A percentile compares a stretch with the other conserved stretches of the same genome.
phyloP scores from a whole-genome alignment of 345 rosid genomes.

The Bruguiera sexangula region DNA sequence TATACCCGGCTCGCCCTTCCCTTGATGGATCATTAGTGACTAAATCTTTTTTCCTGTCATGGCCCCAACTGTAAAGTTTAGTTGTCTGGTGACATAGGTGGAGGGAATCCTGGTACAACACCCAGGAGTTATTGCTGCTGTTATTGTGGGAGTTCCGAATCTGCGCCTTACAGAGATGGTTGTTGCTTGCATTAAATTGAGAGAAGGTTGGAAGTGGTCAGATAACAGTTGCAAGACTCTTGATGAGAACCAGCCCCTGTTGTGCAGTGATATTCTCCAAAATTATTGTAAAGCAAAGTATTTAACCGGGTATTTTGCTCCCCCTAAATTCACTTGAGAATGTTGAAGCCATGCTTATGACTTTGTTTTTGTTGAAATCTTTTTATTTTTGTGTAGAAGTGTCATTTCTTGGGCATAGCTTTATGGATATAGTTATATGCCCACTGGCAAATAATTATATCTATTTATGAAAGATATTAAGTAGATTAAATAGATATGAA shows the following conservation, averaged over 20 bases:
- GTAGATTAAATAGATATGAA: no score
- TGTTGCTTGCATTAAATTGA: constrained; percentile 58
- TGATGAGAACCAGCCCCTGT: constrained; percentile 15
- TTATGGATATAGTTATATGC: no score
- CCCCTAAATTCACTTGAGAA: background rate
- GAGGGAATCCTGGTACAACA: constrained; percentile 57
- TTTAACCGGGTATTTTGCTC: constrained; percentile 49
- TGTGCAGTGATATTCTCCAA: constrained; percentile 53
- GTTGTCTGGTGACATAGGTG: constrained; percentile 37
- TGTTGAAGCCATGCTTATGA: background rate
- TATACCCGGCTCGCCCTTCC: no score
- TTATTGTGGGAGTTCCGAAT: constrained; percentile 63
- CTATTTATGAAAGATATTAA: no score
- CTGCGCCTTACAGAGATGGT: constrained; percentile 67
- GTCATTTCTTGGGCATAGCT: no score
- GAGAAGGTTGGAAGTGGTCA: constrained; percentile 64
- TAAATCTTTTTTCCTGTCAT: background rate
- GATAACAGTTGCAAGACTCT: constrained; percentile 16
- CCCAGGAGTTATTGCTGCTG: constrained; percentile 50
- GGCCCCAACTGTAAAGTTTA: background rate
- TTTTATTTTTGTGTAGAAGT: no score
- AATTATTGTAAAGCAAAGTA: constrained; percentile 45
- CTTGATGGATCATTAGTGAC: background rate
- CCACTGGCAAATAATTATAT: no score
- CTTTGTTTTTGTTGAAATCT: background rate